Percentiles rank a stretch among this genome's conserved stretches.
Evolutionary conservation across 495 filamentous ascomycete species (phyloP).

Genomic region (Bryoglossum gracile): DNA sequence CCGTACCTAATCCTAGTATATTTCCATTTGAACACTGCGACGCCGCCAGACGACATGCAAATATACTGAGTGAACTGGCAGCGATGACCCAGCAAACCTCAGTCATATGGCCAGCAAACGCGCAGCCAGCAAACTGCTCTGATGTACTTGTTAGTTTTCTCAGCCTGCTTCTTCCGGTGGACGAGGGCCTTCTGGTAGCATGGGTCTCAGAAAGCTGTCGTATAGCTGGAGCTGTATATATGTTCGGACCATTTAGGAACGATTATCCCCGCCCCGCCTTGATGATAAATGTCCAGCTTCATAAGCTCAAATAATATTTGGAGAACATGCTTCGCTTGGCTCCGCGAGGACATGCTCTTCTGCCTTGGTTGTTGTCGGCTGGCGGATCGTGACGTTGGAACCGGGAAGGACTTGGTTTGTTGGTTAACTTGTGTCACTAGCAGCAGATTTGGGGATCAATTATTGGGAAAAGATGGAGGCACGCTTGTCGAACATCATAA

Average conservation of each 20-base stretch:
- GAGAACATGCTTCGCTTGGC: not conserved
- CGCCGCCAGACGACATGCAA: not conserved
- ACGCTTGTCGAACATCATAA: not conserved
- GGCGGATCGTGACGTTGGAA: not conserved
- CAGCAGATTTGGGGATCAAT: not conserved
- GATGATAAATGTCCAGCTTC: not conserved
- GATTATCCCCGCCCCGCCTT: not conserved
- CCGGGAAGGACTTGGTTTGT: not conserved
- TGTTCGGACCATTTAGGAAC: not conserved
- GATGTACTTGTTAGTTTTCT: not conserved
- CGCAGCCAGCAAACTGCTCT: not conserved
- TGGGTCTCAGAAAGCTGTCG: not conserved
- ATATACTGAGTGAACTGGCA: not conserved
- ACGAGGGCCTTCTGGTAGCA: not conserved
- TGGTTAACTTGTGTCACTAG: not conserved
- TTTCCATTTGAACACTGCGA: not conserved
- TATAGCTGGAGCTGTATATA: not conserved
- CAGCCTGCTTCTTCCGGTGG: not conserved
- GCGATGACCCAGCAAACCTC: not conserved
- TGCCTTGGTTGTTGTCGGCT: not conserved
- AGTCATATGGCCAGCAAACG: not conserved
- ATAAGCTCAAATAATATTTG: not conserved
- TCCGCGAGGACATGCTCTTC: not conserved
- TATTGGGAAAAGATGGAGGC: not conserved
- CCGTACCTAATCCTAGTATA: not conserved